A percentile compares a stretch with the other conserved stretches of the same genome.
Conservation (phyloP, 495 filamentous ascomycete species). For the Cercophora newfieldiana region DNA sequence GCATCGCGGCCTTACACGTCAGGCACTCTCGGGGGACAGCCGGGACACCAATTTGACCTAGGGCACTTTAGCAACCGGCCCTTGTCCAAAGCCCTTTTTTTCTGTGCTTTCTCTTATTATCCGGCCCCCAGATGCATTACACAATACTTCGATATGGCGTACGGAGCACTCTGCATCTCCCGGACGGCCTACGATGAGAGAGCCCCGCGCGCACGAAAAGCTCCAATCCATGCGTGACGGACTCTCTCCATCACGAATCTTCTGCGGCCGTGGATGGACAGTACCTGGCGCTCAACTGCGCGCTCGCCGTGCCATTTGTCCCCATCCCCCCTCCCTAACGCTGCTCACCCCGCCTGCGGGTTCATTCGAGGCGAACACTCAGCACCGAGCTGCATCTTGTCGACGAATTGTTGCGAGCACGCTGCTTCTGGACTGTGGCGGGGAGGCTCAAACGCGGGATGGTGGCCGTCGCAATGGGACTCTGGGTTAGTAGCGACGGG, state of each 20-base stretch:
- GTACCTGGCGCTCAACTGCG: neutral
- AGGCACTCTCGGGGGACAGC: neutral
- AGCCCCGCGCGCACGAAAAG: neutral
- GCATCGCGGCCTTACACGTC: neutral
- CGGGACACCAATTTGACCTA: neutral
- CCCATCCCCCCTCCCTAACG: neutral
- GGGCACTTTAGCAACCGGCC: neutral
- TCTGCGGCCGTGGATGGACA: neutral
- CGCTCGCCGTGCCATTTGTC: neutral
- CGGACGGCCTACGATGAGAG: neutral
- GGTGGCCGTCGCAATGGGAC: slow-evolving; percentile 2
- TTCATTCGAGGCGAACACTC: slow-evolving; percentile 3
- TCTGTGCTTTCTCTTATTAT: slow-evolving; percentile 5
- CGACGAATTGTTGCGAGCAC: slow-evolving; percentile 4
- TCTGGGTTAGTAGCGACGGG: slow-evolving; percentile 9
- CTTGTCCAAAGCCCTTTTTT: neutral
- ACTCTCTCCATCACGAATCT: neutral
- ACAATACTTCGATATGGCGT: slow-evolving; percentile 1
- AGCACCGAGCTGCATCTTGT: neutral
- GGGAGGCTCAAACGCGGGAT: slow-evolving; percentile 18
- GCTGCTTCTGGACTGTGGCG: neutral
- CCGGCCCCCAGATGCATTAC: neutral
- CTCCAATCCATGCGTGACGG: neutral
- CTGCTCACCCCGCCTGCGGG: neutral
- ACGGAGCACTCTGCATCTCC: neutral